A percentile compares a stretch with the other conserved stretches of the same genome.
Evolutionary conservation across 2,329 filamentous ascomycete genomes (phyloP).

Genomic region (Aspergillus tamarii): DNA sequence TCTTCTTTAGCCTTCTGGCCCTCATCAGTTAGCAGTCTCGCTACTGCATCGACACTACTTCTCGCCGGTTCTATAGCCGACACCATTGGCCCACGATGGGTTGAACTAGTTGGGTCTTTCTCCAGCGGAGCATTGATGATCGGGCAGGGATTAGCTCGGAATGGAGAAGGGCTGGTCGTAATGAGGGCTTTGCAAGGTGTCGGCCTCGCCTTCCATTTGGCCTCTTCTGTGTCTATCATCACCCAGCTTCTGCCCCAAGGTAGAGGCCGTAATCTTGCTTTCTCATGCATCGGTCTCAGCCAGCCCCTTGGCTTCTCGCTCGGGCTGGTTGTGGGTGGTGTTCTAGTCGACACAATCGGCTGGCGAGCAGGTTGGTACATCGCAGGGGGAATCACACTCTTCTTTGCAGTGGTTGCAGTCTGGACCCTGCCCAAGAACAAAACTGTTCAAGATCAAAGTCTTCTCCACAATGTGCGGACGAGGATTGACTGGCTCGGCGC

Average conservation of each 20-base stretch:
- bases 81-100: conserved; percentile 51
- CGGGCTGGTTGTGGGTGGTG: conserved; percentile 47
- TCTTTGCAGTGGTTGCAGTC: conserved; percentile 43
- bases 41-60: conserved; percentile 45
- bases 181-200: conserved; percentile 53
- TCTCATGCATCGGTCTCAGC: conserved; percentile 54
- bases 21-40: conserved; percentile 35
- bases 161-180: conserved; percentile 48
- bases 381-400: conserved; percentile 47
- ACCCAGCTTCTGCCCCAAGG: conserved; percentile 52
- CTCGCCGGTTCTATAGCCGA: conserved; percentile 56
- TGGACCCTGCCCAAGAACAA: conserved; percentile 43
- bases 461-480: conserved; percentile 15
- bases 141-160: conserved; percentile 47
- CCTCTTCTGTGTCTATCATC: conserved; percentile 54
- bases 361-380: conserved; percentile 59
- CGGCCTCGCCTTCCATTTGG: conserved; percentile 52
- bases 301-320: conserved; percentile 57
- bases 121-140: conserved; percentile 49
- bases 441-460: conserved; percentile 12
- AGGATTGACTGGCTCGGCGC: conserved; percentile 60
- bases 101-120: conserved; percentile 52
- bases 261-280: conserved; percentile 54
- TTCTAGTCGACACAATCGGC: conserved; percentile 53
- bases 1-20: conserved; percentile 29